Evolutionary conservation across 345 rosid genomes (phyloP).

Genomic region (Linum trigynum): DNA sequence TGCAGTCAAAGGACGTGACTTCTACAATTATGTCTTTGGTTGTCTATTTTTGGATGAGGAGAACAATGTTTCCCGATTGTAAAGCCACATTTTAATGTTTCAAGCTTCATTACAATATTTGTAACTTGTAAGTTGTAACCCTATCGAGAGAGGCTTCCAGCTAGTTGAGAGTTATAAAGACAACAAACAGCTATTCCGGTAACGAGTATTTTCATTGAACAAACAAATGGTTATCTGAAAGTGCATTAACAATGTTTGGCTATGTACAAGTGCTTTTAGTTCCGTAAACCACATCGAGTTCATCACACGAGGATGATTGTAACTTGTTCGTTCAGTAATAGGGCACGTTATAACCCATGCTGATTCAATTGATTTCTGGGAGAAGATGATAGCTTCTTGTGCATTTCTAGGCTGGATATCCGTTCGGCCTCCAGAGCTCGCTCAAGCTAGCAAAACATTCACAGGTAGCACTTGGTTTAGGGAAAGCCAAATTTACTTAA

Average conservation of each 20-base stretch:
- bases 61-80: conserved; percentile 45
- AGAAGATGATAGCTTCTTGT: conserved; percentile 40
- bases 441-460: conserved; percentile 43
- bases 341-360: neutral
- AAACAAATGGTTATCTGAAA: too few relatives aligned
- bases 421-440: conserved; percentile 81
- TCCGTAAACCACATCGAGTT: too few relatives aligned
- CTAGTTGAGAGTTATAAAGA: too few relatives aligned
- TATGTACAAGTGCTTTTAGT: too few relatives aligned
- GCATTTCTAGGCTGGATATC: conserved; percentile 71
- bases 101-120: too few relatives aligned
- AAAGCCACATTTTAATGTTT: neutral
- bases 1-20: conserved; percentile 44
- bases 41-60: conserved; percentile 73
- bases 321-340: neutral
- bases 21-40: conserved; percentile 68
- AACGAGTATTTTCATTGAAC: too few relatives aligned
- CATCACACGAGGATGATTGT: too few relatives aligned
- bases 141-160: too few relatives aligned
- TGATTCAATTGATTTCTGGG: neutral
- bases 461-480: neutral
- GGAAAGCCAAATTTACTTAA: neutral
- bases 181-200: too few relatives aligned
- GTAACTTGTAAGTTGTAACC: too few relatives aligned
- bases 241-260: too few relatives aligned